These are phyloP conservation scores for Talaromyces sp. DNA, from an alignment of 2,329 filamentous ascomycete species.

Conservation along the genomic window DNA sequence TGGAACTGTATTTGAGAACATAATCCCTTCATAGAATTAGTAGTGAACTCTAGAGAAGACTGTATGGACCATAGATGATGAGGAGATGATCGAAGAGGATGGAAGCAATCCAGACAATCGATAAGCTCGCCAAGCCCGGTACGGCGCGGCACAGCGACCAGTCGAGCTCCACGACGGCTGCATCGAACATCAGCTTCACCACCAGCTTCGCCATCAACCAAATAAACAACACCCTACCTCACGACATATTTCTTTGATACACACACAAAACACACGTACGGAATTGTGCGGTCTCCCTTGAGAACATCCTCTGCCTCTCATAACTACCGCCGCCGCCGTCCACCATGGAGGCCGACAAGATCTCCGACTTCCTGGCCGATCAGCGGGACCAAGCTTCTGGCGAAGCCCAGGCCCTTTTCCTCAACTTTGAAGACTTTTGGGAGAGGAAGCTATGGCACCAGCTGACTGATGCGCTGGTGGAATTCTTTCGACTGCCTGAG, in stretches of 20 bases:
- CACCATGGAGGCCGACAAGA: constrained; percentile 77
- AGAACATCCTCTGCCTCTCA: background rate
- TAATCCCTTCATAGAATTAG: background rate
- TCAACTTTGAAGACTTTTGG: constrained; percentile 95
- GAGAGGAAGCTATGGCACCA: constrained; percentile 99
- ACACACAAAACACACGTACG: background rate
- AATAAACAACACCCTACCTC: constrained; percentile 13
- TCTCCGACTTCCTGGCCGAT: constrained; percentile 86
- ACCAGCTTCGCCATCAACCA: constrained; percentile 10
- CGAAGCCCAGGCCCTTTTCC: constrained; percentile 79
- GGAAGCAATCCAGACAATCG: background rate
- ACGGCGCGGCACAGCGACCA: constrained; percentile 23
- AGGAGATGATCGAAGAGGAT: background rate
- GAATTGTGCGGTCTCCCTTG: background rate
- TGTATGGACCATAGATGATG: background rate
- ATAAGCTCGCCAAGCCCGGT: constrained; percentile 8
- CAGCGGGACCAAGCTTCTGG: constrained; percentile 84
- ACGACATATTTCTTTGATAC: background rate
- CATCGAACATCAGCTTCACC: constrained; percentile 13
- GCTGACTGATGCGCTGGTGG: constrained; percentile 80
- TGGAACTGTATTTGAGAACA: background rate
- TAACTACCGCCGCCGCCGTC: constrained; percentile 15
- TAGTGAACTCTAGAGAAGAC: background rate
- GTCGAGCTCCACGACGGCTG: constrained; percentile 20
- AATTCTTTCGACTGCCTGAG: constrained; percentile 78